Percentiles rank a stretch among this genome's conserved stretches.
These are phyloP conservation scores for Piloderma croceum DNA, from an alignment of 768 basidiomycete species.

Conservation along the genomic window DNA sequence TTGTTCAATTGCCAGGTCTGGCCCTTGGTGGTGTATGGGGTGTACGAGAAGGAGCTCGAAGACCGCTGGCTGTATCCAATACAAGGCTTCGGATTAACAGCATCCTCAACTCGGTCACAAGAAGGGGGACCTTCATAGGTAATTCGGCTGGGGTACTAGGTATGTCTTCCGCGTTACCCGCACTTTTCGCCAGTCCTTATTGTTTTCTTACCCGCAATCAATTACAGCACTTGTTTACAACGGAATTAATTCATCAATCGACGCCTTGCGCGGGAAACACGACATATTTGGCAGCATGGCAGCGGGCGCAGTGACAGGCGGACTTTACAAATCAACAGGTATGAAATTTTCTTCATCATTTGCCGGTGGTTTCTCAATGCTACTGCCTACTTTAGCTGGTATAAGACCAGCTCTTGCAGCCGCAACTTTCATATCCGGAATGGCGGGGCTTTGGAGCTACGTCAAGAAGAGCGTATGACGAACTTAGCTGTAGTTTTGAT, in stretches of 20 bases:
- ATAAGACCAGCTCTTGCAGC: slow-evolving; percentile 85
- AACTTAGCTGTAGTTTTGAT: slow-evolving; percentile 35
- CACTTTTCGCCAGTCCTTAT: slow-evolving; percentile 8
- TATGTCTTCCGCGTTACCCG: slow-evolving; percentile 42
- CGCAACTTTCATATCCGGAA: slow-evolving; percentile 81
- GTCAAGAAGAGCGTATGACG: slow-evolving; percentile 84
- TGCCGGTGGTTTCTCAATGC: slow-evolving; percentile 33
- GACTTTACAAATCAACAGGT: slow-evolving; percentile 93
- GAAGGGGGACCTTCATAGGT: slow-evolving; percentile 95
- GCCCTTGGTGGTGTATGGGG: slow-evolving; percentile 95
- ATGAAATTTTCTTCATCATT: slow-evolving; percentile 32
- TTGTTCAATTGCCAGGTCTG: slow-evolving; percentile 69
- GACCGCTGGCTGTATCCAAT: slow-evolving; percentile 84
- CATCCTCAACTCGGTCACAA: slow-evolving; percentile 91
- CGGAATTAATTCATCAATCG: slow-evolving; percentile 91
- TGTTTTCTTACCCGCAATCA: slow-evolving; percentile 19
- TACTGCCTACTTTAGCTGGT: slow-evolving; percentile 64
- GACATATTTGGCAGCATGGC: slow-evolving; percentile 88
- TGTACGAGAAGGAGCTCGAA: slow-evolving; percentile 84
- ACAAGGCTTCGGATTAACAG: slow-evolving; percentile 91
- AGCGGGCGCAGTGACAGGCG: slow-evolving; percentile 87
- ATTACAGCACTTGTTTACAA: slow-evolving; percentile 89
- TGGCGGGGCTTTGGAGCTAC: slow-evolving; percentile 92
- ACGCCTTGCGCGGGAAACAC: slow-evolving; percentile 83
- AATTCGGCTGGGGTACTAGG: slow-evolving; percentile 98